Conservation (phyloP, 345 rosid genomes). For the Rubroshorea leprosula region DNA sequence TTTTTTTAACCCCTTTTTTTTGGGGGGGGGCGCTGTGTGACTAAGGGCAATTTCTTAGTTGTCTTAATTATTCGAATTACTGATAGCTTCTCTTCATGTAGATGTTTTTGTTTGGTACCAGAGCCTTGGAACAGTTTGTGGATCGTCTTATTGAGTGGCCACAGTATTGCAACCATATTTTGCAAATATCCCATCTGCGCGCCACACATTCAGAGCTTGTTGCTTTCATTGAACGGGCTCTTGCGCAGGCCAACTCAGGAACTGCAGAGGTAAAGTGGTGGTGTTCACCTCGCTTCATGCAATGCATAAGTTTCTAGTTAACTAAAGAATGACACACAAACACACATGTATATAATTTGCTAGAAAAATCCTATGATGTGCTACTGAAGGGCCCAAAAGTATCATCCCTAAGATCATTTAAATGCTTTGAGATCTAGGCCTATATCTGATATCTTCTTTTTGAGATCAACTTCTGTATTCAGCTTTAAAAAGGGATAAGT, state of each 20-base stretch:
- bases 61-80: conserved; percentile 1
- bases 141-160: conserved; percentile 97
- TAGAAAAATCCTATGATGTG: background rate
- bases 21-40: too few relatives aligned
- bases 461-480: background rate
- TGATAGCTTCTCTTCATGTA: conserved; percentile 26
- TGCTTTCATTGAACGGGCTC: conserved; percentile 77
- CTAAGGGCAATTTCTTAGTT: too few relatives aligned
- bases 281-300: background rate
- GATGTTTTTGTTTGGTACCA: conserved; percentile 97
- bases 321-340: too few relatives aligned
- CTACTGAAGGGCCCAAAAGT: background rate
- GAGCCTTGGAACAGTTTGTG: conserved; percentile 93
- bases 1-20: too few relatives aligned
- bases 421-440: too few relatives aligned
- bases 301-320: background rate
- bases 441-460: background rate
- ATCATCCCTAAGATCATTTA: background rate
- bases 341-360: too few relatives aligned
- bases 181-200: conserved; percentile 95
- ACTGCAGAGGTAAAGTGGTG: conserved; percentile 56
- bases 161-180: conserved; percentile 94
- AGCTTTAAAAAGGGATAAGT: background rate
- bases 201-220: conserved; percentile 78
- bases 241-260: conserved; percentile 48